These are phyloP conservation scores for Hymenoscyphus scutula DNA, from an alignment of 2,329 filamentous ascomycete genomes.

Conservation along the genomic window DNA sequence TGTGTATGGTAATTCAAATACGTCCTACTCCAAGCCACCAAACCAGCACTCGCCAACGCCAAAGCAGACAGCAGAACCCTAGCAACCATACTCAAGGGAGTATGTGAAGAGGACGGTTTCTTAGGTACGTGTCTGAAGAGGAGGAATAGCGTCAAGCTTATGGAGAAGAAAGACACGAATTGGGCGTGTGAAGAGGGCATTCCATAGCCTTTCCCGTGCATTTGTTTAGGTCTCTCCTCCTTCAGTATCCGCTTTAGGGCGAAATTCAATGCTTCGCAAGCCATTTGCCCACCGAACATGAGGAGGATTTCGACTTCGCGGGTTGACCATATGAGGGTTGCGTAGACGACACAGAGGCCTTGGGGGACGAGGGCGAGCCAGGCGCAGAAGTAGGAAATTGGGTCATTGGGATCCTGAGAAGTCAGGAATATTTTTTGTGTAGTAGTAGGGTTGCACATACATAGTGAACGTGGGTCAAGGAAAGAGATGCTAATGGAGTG, in stretches of 20 bases:
- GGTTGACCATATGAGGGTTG: conserved; percentile 84
- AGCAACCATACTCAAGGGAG: conserved; percentile 59
- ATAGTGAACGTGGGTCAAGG: conserved; percentile 94
- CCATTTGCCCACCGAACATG: conserved; percentile 89
- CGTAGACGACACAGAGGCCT: conserved; percentile 85
- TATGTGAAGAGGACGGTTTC: conserved; percentile 40
- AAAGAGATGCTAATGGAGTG: conserved; percentile 77
- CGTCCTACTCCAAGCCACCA: conserved; percentile 77
- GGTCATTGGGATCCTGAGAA: conserved; percentile 76
- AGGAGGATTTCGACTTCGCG: conserved; percentile 86
- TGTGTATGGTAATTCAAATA: conserved; percentile 93
- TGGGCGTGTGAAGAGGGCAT: conserved; percentile 97
- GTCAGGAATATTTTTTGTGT: conserved; percentile 8
- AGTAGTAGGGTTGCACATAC: conserved; percentile 48
- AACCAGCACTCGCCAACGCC: conserved; percentile 58
- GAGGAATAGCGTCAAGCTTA: conserved; percentile 81
- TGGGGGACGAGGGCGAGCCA: conserved; percentile 94
- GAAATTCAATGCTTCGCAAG: conserved; percentile 90
- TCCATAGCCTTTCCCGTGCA: conserved; percentile 88
- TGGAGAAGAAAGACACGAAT: conserved; percentile 87
- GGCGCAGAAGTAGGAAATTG: conserved; percentile 81
- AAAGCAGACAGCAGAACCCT: conserved; percentile 54
- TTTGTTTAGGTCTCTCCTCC: conserved; percentile 81
- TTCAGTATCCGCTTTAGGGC: conserved; percentile 85
- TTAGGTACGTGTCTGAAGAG: conserved; percentile 71